These are phyloP conservation scores for Cyberlindnera xishuangbannaensis DNA, from an alignment of 805 yeast species.

Conservation along the genomic window DNA sequence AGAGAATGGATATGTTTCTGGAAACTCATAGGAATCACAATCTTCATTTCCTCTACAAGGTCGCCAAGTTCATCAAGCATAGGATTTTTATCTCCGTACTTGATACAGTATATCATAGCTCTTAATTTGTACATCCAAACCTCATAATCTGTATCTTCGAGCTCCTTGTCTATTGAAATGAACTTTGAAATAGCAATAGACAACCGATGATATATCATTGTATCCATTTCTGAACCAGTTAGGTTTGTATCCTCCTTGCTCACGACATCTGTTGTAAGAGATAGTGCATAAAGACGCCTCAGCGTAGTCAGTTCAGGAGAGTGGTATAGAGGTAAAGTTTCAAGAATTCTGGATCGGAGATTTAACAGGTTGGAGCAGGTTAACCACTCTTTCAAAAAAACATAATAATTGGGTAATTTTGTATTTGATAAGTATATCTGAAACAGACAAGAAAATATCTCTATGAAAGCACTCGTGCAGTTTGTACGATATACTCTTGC, in stretches of 20 bases:
- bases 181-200: no score
- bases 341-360: neutral
- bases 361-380: neutral
- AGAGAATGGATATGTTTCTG: neutral
- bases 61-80: neutral
- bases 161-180: neutral
- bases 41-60: neutral
- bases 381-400: neutral
- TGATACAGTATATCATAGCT: neutral
- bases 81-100: no score
- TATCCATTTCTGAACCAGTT: neutral
- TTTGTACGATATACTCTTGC: neutral
- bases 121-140: neutral
- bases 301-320: neutral
- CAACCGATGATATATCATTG: neutral
- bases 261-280: neutral
- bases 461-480: neutral
- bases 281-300: neutral
- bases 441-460: no score
- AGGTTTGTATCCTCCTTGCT: neutral
- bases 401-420: no score
- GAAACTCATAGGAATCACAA: neutral
- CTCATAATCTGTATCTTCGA: neutral
- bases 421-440: no score
- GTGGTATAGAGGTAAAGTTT: neutral